A percentile compares a stretch with the other conserved stretches of the same genome.
These are phyloP conservation scores for Backusella liffmaniae DNA, from an alignment of 192 early-diverging fungal species.

Conservation along the genomic window DNA sequence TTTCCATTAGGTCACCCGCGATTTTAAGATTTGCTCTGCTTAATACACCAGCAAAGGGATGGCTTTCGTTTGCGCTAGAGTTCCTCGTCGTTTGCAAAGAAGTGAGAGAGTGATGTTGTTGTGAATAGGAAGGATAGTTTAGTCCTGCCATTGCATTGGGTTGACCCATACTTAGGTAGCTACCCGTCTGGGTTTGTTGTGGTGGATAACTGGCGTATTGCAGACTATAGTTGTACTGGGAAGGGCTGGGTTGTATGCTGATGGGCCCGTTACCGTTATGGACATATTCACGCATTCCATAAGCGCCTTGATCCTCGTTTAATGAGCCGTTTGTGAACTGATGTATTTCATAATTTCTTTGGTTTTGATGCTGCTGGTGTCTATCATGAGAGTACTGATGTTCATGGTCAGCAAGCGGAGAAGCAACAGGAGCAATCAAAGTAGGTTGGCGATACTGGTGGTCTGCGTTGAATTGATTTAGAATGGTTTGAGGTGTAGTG, in stretches of 20 bases:
- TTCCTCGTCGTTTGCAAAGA: not conserved
- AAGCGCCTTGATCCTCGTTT: not conserved
- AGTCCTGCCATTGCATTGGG: not conserved
- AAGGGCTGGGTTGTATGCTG: not conserved
- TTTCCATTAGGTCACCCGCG: slow-evolving; percentile 63
- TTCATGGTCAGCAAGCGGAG: not conserved
- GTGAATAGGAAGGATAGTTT: not conserved
- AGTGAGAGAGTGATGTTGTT: not conserved
- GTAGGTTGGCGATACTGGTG: not conserved
- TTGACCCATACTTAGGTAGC: not conserved
- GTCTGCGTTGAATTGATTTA: not conserved
- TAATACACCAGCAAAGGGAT: slow-evolving; percentile 60
- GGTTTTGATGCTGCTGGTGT: not conserved
- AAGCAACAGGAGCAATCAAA: not conserved
- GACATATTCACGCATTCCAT: not conserved
- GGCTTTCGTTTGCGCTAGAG: slow-evolving; percentile 7
- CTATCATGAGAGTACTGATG: not conserved
- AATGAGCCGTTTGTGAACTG: not conserved
- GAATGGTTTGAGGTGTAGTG: not conserved
- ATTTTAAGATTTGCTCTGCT: slow-evolving; percentile 75
- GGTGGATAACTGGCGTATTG: not conserved
- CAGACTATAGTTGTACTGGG: not conserved
- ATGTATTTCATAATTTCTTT: not conserved
- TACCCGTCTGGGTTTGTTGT: not conserved
- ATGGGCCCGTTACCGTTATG: not conserved